Conservation (phyloP, 2,329 filamentous ascomycete species). For the Cyphellophora europaea region DNA sequence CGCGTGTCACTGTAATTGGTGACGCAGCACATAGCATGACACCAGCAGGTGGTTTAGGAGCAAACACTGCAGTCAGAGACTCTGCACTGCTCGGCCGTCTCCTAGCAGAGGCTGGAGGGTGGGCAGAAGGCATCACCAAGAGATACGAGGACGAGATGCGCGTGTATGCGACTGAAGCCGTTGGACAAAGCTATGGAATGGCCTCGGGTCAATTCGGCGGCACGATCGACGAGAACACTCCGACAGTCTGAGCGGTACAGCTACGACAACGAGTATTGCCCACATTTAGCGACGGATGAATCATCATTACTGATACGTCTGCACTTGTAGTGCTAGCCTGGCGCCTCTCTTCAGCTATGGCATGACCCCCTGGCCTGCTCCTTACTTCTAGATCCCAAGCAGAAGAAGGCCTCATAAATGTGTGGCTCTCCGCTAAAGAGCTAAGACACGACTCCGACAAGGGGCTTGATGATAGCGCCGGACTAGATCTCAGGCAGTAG, state of each 20-base stretch:
- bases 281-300: no score
- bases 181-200: slow-evolving; percentile 43
- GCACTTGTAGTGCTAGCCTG: no score
- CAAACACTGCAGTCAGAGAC: slow-evolving; percentile 36
- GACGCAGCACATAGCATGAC: slow-evolving; percentile 39
- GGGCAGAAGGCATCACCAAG: slow-evolving; percentile 26
- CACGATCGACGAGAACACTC: slow-evolving; percentile 34
- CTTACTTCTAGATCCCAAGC: no score
- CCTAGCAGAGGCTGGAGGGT: slow-evolving; percentile 44
- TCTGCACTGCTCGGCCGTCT: slow-evolving; percentile 34
- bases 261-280: no score
- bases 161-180: slow-evolving; percentile 48
- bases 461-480: no score
- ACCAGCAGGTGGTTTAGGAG: slow-evolving; percentile 36
- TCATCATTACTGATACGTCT: no score
- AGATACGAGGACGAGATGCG: slow-evolving; percentile 31
- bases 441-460: no score
- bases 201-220: slow-evolving; percentile 38
- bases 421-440: no score
- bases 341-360: no score
- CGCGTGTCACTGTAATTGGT: slow-evolving; percentile 32
- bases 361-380: no score
- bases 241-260: slow-evolving; percentile 1
- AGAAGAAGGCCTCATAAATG: no score
- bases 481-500: no score